phyloP scores from a whole-genome alignment of 805 yeast species.

The Ogataea trehalophila region DNA sequence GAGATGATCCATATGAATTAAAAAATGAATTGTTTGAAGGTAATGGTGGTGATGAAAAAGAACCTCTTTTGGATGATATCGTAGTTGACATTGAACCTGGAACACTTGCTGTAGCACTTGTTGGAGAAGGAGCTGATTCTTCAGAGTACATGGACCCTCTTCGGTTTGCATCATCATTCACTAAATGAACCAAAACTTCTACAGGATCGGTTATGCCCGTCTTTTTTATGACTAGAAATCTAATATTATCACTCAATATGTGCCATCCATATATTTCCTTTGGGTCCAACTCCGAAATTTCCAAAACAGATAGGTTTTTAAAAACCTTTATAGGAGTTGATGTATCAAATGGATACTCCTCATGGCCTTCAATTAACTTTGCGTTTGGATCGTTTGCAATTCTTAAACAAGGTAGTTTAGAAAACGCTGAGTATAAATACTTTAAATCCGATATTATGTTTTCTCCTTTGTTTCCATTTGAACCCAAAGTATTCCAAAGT shows the following conservation, averaged over 20 bases:
- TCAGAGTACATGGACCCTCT: slow-evolving; percentile 25
- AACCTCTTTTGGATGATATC: slow-evolving; percentile 19
- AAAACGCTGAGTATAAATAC: slow-evolving; percentile 57
- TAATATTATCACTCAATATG: slow-evolving; percentile 45
- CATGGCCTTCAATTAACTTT: slow-evolving; percentile 53
- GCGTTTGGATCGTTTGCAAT: slow-evolving; percentile 57
- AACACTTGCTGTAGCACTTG: slow-evolving; percentile 8
- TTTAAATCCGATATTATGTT: slow-evolving; percentile 40
- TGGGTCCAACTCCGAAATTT: slow-evolving; percentile 55
- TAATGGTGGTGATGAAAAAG: slow-evolving; percentile 18
- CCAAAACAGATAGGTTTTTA: slow-evolving; percentile 58
- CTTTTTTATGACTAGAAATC: slow-evolving; percentile 50
- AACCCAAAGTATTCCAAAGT: slow-evolving; percentile 32
- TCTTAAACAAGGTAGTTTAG: slow-evolving; percentile 60
- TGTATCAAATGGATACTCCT: slow-evolving; percentile 69
- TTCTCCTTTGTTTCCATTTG: slow-evolving; percentile 39
- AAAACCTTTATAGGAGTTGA: slow-evolving; percentile 60
- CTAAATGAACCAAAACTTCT: slow-evolving; percentile 48
- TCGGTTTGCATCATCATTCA: slow-evolving; percentile 42
- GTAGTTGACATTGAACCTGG: slow-evolving; percentile 18
- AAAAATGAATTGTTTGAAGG: slow-evolving; percentile 7
- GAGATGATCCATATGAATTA: slow-evolving; percentile 17
- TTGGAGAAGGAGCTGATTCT: slow-evolving; percentile 12
- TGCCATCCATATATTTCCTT: slow-evolving; percentile 68
- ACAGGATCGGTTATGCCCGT: slow-evolving; percentile 46